Evolutionary conservation across 2,329 filamentous ascomycete genomes (phyloP).

Genomic region (Boeremia exigua): DNA sequence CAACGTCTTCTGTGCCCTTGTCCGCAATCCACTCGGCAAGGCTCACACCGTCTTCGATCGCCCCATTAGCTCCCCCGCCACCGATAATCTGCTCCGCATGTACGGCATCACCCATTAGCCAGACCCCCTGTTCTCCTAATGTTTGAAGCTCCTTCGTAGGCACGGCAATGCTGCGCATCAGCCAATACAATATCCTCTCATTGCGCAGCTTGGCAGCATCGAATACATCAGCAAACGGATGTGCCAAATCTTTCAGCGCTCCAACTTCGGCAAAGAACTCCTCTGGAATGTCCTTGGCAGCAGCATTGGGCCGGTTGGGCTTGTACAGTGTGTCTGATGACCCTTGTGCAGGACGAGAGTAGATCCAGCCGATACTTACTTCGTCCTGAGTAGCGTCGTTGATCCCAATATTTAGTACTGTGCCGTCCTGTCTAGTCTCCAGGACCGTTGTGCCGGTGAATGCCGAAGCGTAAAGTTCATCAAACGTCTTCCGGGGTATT

Average conservation of each 20-base stretch:
- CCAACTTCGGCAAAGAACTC: conserved; percentile 46
- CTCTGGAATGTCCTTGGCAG: conserved; percentile 44
- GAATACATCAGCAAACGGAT: conserved; percentile 45
- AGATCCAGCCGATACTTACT: conserved; percentile 49
- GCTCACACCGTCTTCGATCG: conserved; percentile 47
- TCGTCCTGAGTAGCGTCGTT: conserved; percentile 28
- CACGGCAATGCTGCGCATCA: conserved; percentile 47
- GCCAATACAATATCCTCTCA: conserved; percentile 50
- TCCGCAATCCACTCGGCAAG: conserved; percentile 33
- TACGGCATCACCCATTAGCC: conserved; percentile 47
- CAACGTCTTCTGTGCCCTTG: not conserved
- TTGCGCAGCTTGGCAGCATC: conserved; percentile 34
- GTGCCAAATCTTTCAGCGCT: conserved; percentile 29
- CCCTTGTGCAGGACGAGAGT: conserved; percentile 43
- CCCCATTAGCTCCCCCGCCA: conserved; percentile 49
- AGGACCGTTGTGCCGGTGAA: conserved; percentile 30
- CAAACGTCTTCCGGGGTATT: conserved; percentile 30
- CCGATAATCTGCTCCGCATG: conserved; percentile 52
- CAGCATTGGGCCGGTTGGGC: conserved; percentile 39
- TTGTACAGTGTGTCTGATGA: conserved; percentile 42
- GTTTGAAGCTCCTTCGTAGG: conserved; percentile 26
- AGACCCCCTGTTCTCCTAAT: conserved; percentile 11
- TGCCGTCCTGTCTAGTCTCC: conserved; percentile 26
- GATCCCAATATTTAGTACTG: conserved; percentile 43
- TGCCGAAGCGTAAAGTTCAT: conserved; percentile 17